Conservation (phyloP, 495 filamentous ascomycete species). For the Neurospora discreta region DNA sequence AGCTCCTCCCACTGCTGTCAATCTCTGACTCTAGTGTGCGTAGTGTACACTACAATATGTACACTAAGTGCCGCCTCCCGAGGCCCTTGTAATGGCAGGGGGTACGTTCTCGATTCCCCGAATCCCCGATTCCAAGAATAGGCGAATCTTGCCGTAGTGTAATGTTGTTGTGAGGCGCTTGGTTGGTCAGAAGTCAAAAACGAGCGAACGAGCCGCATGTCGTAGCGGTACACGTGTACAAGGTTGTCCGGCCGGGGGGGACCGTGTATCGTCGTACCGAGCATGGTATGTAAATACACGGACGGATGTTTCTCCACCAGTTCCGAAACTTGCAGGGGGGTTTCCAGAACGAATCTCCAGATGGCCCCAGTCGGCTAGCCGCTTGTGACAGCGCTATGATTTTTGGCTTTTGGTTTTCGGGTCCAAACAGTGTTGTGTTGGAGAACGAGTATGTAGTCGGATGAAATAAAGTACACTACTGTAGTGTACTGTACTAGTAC, state of each 20-base stretch:
- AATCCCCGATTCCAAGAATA: neutral
- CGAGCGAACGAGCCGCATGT: neutral
- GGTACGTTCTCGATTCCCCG: neutral
- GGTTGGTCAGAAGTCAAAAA: neutral
- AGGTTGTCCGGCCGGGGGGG: neutral
- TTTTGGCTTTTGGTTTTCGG: neutral
- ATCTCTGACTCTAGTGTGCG: neutral
- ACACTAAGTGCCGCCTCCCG: neutral
- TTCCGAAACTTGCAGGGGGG: neutral
- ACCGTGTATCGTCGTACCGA: neutral
- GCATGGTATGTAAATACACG: neutral
- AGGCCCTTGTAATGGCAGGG: neutral
- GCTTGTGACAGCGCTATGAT: neutral
- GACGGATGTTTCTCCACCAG: neutral
- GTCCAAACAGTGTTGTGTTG: neutral
- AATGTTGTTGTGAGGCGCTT: neutral
- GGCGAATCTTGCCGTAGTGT: neutral
- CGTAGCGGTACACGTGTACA: neutral
- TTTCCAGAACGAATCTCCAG: neutral
- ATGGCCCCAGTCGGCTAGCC: neutral
- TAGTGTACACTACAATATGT: too few relatives aligned
- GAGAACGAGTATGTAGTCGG: neutral
- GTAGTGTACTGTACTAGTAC: too few relatives aligned
- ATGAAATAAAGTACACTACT: too few relatives aligned
- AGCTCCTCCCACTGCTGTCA: neutral